Base-by-base conservation (phyloP, 352 stramenopile species). In the Phytophthora vignae region DNA sequence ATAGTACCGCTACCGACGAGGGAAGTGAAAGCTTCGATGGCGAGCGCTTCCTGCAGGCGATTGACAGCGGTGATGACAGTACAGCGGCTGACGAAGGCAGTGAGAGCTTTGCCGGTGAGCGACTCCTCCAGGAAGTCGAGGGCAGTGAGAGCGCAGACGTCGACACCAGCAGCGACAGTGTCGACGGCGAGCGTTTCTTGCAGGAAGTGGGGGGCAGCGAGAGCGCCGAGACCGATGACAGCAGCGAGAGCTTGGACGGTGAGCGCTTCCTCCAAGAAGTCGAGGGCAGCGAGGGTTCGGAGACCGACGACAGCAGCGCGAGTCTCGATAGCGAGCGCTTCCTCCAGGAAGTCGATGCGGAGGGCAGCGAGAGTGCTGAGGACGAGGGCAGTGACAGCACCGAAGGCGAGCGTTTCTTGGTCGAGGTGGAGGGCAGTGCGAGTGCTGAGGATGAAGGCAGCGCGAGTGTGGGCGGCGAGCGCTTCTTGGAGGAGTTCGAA, bases 311-410 rank as follows among this genome's bases (percentile, higher is more conserved):
- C 12, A 12, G 6, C 44, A 52, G 44, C 25, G 15, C 12, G 3
- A 52, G 44, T 15, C 7, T 22, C 4, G n/a, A 52, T 10, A 17
- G 1, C 12, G 44, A 52, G 0, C 59, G 66, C 14, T 73, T 73
- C 44, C 54, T 73, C 22, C 22, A 25, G 22, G 22, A 25, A n/a
- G 19, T 56, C 0, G 67, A 69, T 19, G 15, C 65, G 15, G 53
- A 64, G 10, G 36, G 31, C 7, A 69, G 60, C 50, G 54, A 63
- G n/a, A 64, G 53, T 14, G 40, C 31, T n/a, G 61, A 42, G 7
- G 27, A 22, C 1, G 54, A 73, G 14, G 14, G 22, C 33, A 65
- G 60, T 31, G 60, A 46, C 15, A 74, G 67, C 11, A 8, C 29
- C 1, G 54, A 56, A 1, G 46, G 21, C 4, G 55, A 70, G 0